phyloP scores from a whole-genome alignment of 192 early-diverging fungal genomes.

The Piromyces finnis region DNA sequence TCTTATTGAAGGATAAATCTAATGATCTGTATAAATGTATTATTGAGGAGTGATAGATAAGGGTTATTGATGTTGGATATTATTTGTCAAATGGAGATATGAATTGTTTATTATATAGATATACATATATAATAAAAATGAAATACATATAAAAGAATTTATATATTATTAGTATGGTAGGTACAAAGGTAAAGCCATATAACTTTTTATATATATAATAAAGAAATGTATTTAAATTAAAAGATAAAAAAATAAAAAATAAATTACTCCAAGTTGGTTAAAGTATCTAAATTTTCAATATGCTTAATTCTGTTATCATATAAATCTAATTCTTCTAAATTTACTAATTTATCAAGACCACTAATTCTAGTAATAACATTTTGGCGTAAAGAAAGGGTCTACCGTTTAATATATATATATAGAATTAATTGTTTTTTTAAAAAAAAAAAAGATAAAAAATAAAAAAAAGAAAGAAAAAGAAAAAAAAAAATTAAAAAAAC shows the following conservation, averaged over 20 bases:
- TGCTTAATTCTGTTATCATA: conserved; percentile 85
- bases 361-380: neutral
- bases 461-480: neutral
- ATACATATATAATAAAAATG: too few relatives aligned
- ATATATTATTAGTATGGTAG: too few relatives aligned
- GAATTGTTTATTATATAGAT: too few relatives aligned
- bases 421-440: too few relatives aligned
- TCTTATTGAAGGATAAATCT: conserved; percentile 94
- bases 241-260: neutral
- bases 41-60: too few relatives aligned
- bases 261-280: conserved; percentile 41
- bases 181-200: too few relatives aligned
- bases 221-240: neutral
- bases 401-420: neutral
- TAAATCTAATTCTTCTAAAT: conserved; percentile 68
- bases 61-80: too few relatives aligned
- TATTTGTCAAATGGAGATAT: too few relatives aligned
- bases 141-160: too few relatives aligned
- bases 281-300: conserved; percentile 40
- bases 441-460: too few relatives aligned
- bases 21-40: conserved; percentile 17
- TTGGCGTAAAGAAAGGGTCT: conserved; percentile 1
- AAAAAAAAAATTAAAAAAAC: conserved; percentile 38
- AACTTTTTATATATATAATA: conserved; percentile 4
- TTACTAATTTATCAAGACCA: conserved; percentile 7